phyloP scores from a whole-genome alignment of 192 early-diverging fungal genomes.

The Helicostylum pulchrum region DNA sequence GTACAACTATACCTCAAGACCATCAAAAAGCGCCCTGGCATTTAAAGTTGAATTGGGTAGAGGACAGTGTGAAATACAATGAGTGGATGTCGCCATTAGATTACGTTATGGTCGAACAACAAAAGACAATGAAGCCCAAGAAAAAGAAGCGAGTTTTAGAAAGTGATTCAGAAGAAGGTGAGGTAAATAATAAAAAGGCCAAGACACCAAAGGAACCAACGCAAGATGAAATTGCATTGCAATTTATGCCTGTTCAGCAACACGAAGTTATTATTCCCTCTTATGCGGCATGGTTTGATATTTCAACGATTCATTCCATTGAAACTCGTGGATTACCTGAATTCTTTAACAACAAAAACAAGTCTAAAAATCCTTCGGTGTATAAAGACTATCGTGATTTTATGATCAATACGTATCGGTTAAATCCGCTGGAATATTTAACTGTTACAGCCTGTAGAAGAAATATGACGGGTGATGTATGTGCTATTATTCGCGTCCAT shows the following conservation, averaged over 20 bases:
- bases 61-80: slow-evolving; percentile 65
- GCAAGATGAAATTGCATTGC: slow-evolving; percentile 52
- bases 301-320: slow-evolving; percentile 75
- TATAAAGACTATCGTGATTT: slow-evolving; percentile 97
- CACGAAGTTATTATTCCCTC: slow-evolving; percentile 83
- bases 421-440: slow-evolving; percentile 93
- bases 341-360: slow-evolving; percentile 95
- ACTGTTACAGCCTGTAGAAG: slow-evolving; percentile 97
- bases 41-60: slow-evolving; percentile 65
- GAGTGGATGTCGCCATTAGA: slow-evolving; percentile 84
- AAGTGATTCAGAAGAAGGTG: background rate
- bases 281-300: slow-evolving; percentile 93
- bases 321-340: slow-evolving; percentile 88
- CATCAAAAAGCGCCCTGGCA: slow-evolving; percentile 50
- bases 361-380: slow-evolving; percentile 87
- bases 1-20: slow-evolving; percentile 44
- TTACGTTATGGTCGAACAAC: slow-evolving; percentile 37
- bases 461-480: slow-evolving; percentile 97
- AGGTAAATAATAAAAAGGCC: slow-evolving; percentile 2
- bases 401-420: slow-evolving; percentile 96
- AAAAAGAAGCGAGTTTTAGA: slow-evolving; percentile 13
- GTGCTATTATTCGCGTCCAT: slow-evolving; percentile 97
- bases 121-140: slow-evolving; percentile 9
- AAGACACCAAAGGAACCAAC: slow-evolving; percentile 15
- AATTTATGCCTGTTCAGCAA: slow-evolving; percentile 64